phyloP scores from a whole-genome alignment of 495 filamentous ascomycete genomes.

The Aspergillus conjunctus region DNA sequence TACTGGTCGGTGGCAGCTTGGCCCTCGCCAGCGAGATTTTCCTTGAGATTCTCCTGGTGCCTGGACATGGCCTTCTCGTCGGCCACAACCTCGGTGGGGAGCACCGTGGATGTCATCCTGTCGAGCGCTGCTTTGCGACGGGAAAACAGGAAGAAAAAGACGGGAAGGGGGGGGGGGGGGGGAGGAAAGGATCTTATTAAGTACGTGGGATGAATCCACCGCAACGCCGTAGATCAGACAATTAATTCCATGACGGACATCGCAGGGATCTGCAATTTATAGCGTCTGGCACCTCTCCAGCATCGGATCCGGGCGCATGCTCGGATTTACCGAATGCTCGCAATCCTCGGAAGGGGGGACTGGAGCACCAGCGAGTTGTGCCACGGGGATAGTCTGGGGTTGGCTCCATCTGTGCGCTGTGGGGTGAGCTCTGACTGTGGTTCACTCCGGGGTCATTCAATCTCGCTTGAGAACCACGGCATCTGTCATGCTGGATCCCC shows the following conservation, averaged over 20 bases:
- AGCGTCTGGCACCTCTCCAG: not conserved
- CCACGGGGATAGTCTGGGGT: constrained; percentile 1
- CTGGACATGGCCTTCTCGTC: constrained; percentile 30
- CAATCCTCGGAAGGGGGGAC: constrained; percentile 6
- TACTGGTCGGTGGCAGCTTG: constrained; percentile 63
- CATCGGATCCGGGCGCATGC: constrained; percentile 4
- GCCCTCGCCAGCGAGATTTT: constrained; percentile 53
- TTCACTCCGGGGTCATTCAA: constrained; percentile 15
- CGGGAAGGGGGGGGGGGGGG: not conserved
- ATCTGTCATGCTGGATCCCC: not conserved
- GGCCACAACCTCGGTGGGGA: not conserved
- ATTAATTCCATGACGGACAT: not conserved
- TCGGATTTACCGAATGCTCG: constrained; percentile 14
- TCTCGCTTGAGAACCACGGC: constrained; percentile 6
- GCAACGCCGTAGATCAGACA: too few relatives aligned
- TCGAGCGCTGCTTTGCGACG: not conserved
- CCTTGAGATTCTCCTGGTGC: constrained; percentile 14
- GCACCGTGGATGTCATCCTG: constrained; percentile 12
- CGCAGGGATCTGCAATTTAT: constrained; percentile 4
- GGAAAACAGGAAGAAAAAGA: not conserved
- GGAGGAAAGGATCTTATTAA: not conserved
- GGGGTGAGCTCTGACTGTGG: constrained; percentile 28
- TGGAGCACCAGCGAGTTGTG: not conserved
- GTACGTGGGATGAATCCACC: not conserved
- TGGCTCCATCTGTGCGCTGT: constrained; percentile 1